Base-by-base conservation (phyloP, 2,329 filamentous ascomycete genomes). In the Clarireedia sp. region DNA sequence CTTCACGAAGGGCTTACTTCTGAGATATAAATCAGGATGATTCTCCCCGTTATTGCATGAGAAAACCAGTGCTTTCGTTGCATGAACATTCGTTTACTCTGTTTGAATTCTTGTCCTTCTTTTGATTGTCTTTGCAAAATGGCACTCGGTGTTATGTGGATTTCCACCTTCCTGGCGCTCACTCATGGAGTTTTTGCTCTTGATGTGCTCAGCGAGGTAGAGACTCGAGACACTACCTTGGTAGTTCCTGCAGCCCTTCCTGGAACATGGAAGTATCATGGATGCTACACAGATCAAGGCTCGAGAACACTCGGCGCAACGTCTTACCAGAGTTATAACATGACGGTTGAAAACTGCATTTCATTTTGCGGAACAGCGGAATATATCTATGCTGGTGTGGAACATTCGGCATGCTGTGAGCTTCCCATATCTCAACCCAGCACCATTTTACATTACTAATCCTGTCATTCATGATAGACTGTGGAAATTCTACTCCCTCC, bases 351-450 rank as follows among this genome's bases (percentile, higher is more conserved):
- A 41, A 58, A 54, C 19, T 67, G 65, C 50, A 62, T 64, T 29
- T 26, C 50, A 14, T 66, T 54, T 49, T 67, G 65, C 47, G 58
- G 44, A 19, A 55, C 46, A 16, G 24, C 54, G 40, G 57, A 57
- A 16, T 64, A 59, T 41, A 59, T 59, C 14, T 64, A 62, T 47
- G 65, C 64, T 12, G 65, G 65, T 12, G 59, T 59, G 1, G 63
- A 67, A 57, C 66, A 64, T 40, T 47, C 50, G n/a, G 58, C 64
- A 59, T 67, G 65, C 56, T 66, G 63, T 64, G 50, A 50, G 62
- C 59, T 21, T 14, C 49, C 23, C 5, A 17, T 47, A 1, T 26
- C 24, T 37, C 16, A 17, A 23, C 17, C 6, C n/a, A 2, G n/a
- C 16, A 40, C 21, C 5, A 33, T n/a, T 17, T 9, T 29, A 12